phyloP scores from a whole-genome alignment of 345 rosid genomes.

The Eucalyptus caleyi region DNA sequence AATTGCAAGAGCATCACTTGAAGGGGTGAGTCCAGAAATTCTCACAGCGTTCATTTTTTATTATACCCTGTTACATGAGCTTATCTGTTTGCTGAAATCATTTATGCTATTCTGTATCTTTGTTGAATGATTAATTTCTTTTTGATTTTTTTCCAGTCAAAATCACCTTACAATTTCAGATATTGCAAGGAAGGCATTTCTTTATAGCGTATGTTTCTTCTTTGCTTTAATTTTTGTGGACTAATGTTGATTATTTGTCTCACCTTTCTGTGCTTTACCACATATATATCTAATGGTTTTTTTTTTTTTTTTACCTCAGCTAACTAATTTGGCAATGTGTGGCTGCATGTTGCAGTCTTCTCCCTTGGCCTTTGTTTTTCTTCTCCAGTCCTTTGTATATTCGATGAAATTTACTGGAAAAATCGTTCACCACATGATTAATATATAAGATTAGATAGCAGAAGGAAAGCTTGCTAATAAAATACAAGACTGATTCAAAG shows the following conservation, averaged over 20 bases:
- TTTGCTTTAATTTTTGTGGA: neutral
- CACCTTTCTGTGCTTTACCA: neutral
- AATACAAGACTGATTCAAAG: neutral
- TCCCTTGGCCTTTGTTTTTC: neutral
- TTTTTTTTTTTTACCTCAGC: neutral
- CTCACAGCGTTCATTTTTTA: neutral
- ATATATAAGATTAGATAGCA: neutral
- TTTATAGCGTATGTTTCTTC: conserved; percentile 64
- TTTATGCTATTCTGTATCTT: neutral
- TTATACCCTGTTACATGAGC: neutral
- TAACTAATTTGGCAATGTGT: neutral
- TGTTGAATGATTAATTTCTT: neutral
- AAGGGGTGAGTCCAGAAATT: conserved; percentile 59
- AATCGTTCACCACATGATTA: neutral
- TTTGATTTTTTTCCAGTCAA: conserved; percentile 43
- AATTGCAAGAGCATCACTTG: conserved; percentile 73
- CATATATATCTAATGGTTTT: neutral
- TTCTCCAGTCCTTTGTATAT: neutral
- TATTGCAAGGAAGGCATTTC: conserved; percentile 97
- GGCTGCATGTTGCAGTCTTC: neutral
- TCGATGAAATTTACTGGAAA: neutral
- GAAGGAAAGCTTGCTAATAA: neutral
- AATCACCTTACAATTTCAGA: conserved; percentile 78
- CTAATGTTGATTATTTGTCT: neutral
- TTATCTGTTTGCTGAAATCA: neutral